Evolutionary conservation across 2,329 filamentous ascomycete species (phyloP).

Genomic region (Nectriaceae sp.): DNA sequence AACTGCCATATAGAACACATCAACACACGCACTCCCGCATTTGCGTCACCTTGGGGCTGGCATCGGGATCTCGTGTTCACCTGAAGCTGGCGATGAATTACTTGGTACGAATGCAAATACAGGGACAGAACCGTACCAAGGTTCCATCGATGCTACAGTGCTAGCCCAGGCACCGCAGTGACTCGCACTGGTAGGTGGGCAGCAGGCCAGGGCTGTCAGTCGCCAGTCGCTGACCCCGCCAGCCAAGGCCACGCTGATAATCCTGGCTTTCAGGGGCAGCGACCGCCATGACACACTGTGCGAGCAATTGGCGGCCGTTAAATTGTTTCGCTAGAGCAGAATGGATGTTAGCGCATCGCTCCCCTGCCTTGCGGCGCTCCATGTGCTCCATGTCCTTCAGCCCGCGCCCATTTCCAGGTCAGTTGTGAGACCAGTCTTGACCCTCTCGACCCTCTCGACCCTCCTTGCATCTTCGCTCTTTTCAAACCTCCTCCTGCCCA

Average conservation of each 20-base stretch:
- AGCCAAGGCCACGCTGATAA: slow-evolving; percentile 1
- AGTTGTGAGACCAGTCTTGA: slow-evolving; percentile 17
- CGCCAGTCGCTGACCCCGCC: not conserved
- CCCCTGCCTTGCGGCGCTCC: slow-evolving; percentile 17
- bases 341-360: slow-evolving; percentile 18
- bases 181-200: slow-evolving; percentile 8
- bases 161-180: slow-evolving; percentile 3
- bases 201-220: slow-evolving; percentile 7
- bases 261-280: slow-evolving; percentile 24
- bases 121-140: not conserved
- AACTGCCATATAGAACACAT: no score
- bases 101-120: not conserved
- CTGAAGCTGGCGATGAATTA: not conserved
- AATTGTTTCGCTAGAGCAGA: slow-evolving; percentile 28
- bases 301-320: slow-evolving; percentile 16
- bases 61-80: slow-evolving; percentile 1
- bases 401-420: slow-evolving; percentile 12
- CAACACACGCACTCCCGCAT: not conserved
- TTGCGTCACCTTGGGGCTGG: not conserved
- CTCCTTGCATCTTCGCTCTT: slow-evolving; percentile 12
- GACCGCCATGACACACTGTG: slow-evolving; percentile 18
- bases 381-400: slow-evolving; percentile 24
- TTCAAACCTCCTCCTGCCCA: not conserved
- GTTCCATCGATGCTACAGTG: slow-evolving; percentile 9
- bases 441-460: slow-evolving; percentile 26